phyloP scores from a whole-genome alignment of 805 yeast genomes.

The Saccharomycopsis synnaedendra region DNA sequence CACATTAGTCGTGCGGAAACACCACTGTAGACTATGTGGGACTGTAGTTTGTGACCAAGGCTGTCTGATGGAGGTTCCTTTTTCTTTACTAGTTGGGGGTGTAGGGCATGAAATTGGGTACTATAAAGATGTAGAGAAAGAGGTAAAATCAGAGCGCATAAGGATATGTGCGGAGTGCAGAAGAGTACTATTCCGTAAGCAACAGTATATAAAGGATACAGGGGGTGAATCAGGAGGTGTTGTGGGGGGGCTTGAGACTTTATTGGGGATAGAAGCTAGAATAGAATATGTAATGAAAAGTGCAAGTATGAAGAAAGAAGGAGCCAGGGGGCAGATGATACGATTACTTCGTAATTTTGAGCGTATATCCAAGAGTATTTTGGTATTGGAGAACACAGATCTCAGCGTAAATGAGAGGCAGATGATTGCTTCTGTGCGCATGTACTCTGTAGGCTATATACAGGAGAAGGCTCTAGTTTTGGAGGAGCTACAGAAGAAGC shows the following conservation, averaged over 20 bases:
- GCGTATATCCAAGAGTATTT: constrained; percentile 17
- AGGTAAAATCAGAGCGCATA: constrained; percentile 21
- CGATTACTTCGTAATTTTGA: no score
- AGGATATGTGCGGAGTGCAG: constrained; percentile 68
- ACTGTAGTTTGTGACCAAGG: constrained; percentile 62
- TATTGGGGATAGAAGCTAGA: no score
- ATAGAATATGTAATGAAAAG: no score
- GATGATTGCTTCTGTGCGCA: constrained; percentile 4
- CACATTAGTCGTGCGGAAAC: constrained; percentile 50
- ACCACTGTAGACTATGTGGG: constrained; percentile 91
- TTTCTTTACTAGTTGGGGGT: constrained; percentile 21
- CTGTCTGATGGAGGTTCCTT: constrained; percentile 69
- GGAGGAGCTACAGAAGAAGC: constrained; percentile 26
- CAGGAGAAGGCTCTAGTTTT: constrained; percentile 1
- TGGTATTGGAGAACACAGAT: no score
- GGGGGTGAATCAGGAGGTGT: no score
- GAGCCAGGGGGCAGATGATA: no score
- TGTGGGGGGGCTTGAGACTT: no score
- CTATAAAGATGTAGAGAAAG: neutral
- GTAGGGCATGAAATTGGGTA: neutral
- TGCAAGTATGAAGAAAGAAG: no score
- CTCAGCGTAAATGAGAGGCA: constrained; percentile 6
- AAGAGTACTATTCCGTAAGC: constrained; percentile 42
- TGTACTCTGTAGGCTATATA: constrained; percentile 6
- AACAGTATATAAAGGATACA: constrained; percentile 34